phyloP scores from a whole-genome alignment of 352 stramenopile species.

The Blastocystis sp. region DNA sequence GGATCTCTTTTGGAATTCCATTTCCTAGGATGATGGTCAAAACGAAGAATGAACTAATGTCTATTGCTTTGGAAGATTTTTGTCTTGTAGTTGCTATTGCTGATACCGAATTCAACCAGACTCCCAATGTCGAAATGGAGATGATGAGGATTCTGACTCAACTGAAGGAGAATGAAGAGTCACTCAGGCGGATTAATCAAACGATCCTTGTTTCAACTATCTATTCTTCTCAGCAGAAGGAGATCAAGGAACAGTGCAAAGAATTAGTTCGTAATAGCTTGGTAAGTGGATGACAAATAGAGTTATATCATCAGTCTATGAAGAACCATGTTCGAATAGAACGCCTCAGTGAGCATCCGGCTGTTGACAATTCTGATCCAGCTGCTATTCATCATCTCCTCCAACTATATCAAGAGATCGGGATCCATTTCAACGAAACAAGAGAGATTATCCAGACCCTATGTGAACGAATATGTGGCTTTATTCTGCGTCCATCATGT shows the following conservation, averaged over 20 bases:
- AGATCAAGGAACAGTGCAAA: background rate
- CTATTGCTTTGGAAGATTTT: background rate
- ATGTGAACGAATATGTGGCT: slow-evolving; percentile 18
- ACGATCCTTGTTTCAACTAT: background rate
- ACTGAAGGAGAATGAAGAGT: background rate
- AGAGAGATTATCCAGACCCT: background rate
- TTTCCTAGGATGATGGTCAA: background rate
- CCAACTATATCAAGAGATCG: background rate
- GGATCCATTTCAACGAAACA: background rate
- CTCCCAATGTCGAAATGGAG: background rate
- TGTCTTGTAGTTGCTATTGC: background rate
- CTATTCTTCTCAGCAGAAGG: background rate
- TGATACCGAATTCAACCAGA: background rate
- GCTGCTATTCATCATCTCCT: background rate
- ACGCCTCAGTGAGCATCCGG: background rate
- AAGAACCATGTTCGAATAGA: background rate
- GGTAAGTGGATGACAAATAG: background rate
- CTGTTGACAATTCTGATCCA: background rate
- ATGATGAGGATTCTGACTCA: background rate
- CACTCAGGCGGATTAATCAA: background rate
- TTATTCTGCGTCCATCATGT: slow-evolving; percentile 12
- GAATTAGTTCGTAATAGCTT: background rate
- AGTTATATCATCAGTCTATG: background rate
- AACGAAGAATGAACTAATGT: background rate
- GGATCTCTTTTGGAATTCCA: background rate